Evolutionary conservation across 106 monocot species (phyloP).

Genomic region (Posidonia australis): DNA sequence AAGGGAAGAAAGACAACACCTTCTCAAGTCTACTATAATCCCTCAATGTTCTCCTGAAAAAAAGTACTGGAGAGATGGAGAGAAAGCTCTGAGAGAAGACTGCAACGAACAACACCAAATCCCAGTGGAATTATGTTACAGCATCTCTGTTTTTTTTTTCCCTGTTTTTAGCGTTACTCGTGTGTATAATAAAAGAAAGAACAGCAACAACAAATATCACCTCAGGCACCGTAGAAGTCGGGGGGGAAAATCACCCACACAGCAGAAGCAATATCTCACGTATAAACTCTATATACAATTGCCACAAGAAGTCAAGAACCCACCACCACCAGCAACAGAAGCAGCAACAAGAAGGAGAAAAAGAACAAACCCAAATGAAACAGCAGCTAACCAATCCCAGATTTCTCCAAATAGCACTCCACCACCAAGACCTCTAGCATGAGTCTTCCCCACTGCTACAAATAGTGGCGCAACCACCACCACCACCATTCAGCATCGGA

Average conservation of each 20-base stretch:
- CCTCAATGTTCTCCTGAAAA: background rate
- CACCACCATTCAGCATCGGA: background rate
- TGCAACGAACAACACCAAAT: background rate
- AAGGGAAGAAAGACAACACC: background rate
- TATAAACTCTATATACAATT: background rate
- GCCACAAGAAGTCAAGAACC: background rate
- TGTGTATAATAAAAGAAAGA: background rate
- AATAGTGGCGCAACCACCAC: background rate
- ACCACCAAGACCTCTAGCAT: background rate
- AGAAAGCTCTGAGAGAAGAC: background rate
- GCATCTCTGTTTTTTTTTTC: too few relatives aligned
- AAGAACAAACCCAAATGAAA: background rate
- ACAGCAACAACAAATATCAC: background rate
- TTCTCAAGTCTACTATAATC: background rate
- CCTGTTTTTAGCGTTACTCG: background rate
- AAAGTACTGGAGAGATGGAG: background rate
- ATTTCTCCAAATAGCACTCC: background rate
- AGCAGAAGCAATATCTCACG: background rate
- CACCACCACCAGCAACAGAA: too few relatives aligned
- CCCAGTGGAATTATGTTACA: background rate
- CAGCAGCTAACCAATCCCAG: conserved; percentile 2
- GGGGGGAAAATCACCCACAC: background rate
- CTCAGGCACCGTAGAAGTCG: background rate
- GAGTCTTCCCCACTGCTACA: background rate
- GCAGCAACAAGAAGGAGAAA: background rate